Evolutionary conservation across 805 yeast species (phyloP), one percentile per base, ranked within the genome.

Genomic region (Komagataella pseudopastoris): DNA sequence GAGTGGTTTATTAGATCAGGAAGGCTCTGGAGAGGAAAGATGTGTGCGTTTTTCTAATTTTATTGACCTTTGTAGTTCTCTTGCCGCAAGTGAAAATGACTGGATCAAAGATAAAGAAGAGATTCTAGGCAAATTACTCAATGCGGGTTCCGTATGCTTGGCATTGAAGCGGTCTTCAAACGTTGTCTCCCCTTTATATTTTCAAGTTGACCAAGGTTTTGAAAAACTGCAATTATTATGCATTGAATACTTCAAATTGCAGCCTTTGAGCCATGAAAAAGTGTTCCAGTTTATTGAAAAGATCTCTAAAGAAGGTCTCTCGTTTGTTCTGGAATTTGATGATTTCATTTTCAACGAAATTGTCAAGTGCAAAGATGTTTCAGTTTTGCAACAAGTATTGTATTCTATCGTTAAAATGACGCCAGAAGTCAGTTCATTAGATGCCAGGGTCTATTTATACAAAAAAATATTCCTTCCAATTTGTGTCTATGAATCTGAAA

Each of bases 151-250:
- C 30, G 75, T 68, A 10, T 71, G 83, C 18, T 63, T 71, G 1
- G 59, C 63, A 2, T 65, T 74, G 44, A 72, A 76, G 45, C 61
- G 65, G 47, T 56, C 65, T 2, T 64, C 76, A 1, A 64, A 78
- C 0, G 63, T 80, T 52, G 71, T 77, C 1, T 81, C 89, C 0
- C 69, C 81, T 1, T 70, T 79, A 17, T 87, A 83, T 54, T 76
- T 89, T 60, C 87, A 85, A 60, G 71, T 87, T 3, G 83, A 77
- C 39, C 89, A 85, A 60, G 80, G 93, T 0, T 68, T 85, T 23
- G 74, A 74, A 22, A 80, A 76, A 51, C 70, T 87, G 48, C 91
- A 87, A 61, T 48, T 51, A 0, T 52, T 80, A 0, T 75, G 75
- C 52, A 69, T 78, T 6, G 52, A 53, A 4, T 71, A 65, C 56